Conservation (phyloP, 371 early-diverging fungal genomes). For the Mortierella sp. region DNA sequence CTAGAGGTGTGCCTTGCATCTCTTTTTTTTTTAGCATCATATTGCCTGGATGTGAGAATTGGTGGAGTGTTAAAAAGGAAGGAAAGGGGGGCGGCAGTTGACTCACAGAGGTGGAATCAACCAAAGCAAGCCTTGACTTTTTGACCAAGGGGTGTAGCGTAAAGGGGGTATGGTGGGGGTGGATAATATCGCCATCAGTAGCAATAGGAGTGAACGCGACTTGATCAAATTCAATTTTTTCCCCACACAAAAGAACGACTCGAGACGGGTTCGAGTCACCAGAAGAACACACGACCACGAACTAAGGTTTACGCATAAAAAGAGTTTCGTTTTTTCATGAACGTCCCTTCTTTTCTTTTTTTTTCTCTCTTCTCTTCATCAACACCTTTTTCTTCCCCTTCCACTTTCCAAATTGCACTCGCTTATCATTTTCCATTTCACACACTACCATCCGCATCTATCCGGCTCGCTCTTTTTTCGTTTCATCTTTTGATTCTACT, state of each 20-base stretch:
- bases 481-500: not conserved
- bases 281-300: conserved; percentile 5
- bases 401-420: not conserved
- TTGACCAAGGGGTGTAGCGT: no score
- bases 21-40: not conserved
- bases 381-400: not conserved
- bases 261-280: no score
- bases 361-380: not conserved
- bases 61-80: not conserved
- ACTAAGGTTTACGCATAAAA: conserved; percentile 1
- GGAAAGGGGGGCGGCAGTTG: not conserved
- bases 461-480: not conserved
- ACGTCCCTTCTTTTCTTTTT: not conserved
- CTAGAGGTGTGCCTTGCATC: conserved; percentile 2
- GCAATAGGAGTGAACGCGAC: no score
- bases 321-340: not conserved
- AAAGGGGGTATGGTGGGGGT: no score
- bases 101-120: not conserved
- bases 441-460: not conserved
- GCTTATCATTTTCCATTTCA: not conserved
- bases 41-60: no score
- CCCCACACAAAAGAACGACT: no score
- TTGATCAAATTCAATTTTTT: no score
- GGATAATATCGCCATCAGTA: no score
- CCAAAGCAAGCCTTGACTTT: not conserved